These are phyloP conservation scores for Lasiodiplodia theobromae DNA, from an alignment of 2,329 filamentous ascomycete species.

Conservation along the genomic window DNA sequence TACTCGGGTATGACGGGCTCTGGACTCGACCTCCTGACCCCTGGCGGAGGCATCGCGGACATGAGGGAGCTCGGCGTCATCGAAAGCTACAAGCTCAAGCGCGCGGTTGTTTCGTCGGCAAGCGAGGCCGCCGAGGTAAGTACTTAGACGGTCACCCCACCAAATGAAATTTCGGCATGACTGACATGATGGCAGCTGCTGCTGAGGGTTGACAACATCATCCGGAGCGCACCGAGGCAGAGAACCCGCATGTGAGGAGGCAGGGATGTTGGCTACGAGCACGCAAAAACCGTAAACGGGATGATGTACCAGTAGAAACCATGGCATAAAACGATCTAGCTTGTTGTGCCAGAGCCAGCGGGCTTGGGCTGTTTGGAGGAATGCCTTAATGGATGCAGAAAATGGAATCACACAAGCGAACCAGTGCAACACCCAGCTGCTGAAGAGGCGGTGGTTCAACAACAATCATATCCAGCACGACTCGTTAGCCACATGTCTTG, in stretches of 20 bases:
- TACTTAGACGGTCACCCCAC: slow-evolving; percentile 29
- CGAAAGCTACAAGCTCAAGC: slow-evolving; percentile 98
- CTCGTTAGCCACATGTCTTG: not conserved
- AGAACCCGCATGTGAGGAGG: slow-evolving; percentile 73
- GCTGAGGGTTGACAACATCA: slow-evolving; percentile 96
- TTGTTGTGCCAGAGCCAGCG: slow-evolving; percentile 2
- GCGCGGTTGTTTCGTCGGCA: slow-evolving; percentile 94
- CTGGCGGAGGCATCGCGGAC: slow-evolving; percentile 90
- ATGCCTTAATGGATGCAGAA: slow-evolving; percentile 3
- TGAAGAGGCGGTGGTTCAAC: not conserved
- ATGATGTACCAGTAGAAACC: slow-evolving; percentile 25
- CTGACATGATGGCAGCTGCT: slow-evolving; percentile 68
- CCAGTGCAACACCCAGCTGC: not conserved
- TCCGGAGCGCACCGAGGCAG: slow-evolving; percentile 86
- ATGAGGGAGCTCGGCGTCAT: slow-evolving; percentile 96
- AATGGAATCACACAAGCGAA: slow-evolving; percentile 8
- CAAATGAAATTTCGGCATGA: slow-evolving; percentile 22
- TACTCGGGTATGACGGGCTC: slow-evolving; percentile 95
- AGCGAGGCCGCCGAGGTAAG: slow-evolving; percentile 95
- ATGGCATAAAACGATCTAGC: slow-evolving; percentile 9
- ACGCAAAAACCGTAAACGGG: slow-evolving; percentile 9
- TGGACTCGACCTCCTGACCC: slow-evolving; percentile 85
- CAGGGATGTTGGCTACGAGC: not conserved
- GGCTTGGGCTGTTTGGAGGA: not conserved
- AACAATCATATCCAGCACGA: not conserved